Evolutionary conservation across 441 rosid species (phyloP), one percentile per base, ranked within the genome.

Genomic region (Euphorbia corollata): DNA sequence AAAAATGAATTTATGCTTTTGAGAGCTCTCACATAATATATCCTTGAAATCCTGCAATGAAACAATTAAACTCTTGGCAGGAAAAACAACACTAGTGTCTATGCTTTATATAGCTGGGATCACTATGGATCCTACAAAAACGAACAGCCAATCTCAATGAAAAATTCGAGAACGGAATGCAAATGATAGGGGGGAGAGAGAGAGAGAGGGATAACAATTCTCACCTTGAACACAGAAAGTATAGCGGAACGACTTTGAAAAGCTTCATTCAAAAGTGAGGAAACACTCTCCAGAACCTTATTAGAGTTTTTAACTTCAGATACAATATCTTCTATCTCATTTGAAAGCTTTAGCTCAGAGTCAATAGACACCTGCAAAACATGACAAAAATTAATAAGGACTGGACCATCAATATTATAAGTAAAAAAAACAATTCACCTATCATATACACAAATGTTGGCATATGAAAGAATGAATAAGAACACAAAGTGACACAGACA

Each of bases 241-340:
- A 79, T 45, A 32, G 70, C 68, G 45, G 91, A 83, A 61, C 81
- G 77, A 78, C 75, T 79, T 70, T 75, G 87, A 70, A 87, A 85
- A 80, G 72, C 78, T 60, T 87, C 97, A 72, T 87, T 87, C 65
- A 84, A 48, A 68, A 86, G 82, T 34, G 75, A 78, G 63, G 82
- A 75, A 38, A 77, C 72, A 59, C 74, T 76, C 68, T 84, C 83
- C 56, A 81, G 72, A 69, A 80, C 82, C 64, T 77, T 78, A 75
- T 74, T 78, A 18, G 76, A 73, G 70, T 68, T 80, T 73, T 77
- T 79, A 73, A 84, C 78, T 77, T 90, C 96, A 70, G 76, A 74
- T n/a, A 60, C 59, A 67, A 91, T 54, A 67, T 73, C 89, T 76
- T 86, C 84, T 38, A 86, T 83, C 74, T 82, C 89, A 66, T 79